Evolutionary conservation across 2,329 filamentous ascomycete species (phyloP), one percentile per base, ranked within the genome.

Genomic region (Blastomyces gilchristii): DNA sequence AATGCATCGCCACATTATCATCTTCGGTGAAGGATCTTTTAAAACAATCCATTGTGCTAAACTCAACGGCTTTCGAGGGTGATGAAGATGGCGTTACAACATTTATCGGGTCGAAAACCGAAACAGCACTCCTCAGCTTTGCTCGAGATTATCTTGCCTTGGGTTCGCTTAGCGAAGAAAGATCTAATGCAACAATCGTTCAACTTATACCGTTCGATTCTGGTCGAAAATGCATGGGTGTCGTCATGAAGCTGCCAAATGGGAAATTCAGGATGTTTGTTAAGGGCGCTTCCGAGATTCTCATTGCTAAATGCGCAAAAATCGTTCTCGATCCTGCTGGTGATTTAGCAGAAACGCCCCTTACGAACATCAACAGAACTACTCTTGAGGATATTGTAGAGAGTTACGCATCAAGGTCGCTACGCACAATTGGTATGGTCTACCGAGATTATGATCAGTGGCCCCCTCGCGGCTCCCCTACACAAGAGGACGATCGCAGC

Each of bases 171-270:
- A 80, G 79, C 57, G 82, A 87, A 68, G 82, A 87, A 70, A 84
- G 88, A 58, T 76, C 79, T 6, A 83, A 85, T 64, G 84, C 83
- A 63, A 79, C 81, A 41, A 81, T 84, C n/a, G 75, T 87, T 39
- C 88, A 91, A 69, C 77, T 90, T 58, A 84, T 90, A 64, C 88
- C 88, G 0, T 91, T 91, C 67, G 88, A 91, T 71, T 91, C 88
- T 34, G 82, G 83, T 8, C 84, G 88, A 66, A 91, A 91, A 73
- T 90, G 87, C 60, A 81, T 81, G 79, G 79, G 77, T 47, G 74
- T 77, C 18, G 77, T 81, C 3, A 76, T 79, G 67, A 74, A 75
- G 53, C 69, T 75, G 14, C 65, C 74, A 2, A 68, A 70, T 2
- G 69, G 71, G 22, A 75, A 74, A 18, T 80, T 78, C 63, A 76